A percentile compares a stretch with the other conserved stretches of the same genome.
Conservation (phyloP, 768 basidiomycete species). For the Pleurotus giganteus region DNA sequence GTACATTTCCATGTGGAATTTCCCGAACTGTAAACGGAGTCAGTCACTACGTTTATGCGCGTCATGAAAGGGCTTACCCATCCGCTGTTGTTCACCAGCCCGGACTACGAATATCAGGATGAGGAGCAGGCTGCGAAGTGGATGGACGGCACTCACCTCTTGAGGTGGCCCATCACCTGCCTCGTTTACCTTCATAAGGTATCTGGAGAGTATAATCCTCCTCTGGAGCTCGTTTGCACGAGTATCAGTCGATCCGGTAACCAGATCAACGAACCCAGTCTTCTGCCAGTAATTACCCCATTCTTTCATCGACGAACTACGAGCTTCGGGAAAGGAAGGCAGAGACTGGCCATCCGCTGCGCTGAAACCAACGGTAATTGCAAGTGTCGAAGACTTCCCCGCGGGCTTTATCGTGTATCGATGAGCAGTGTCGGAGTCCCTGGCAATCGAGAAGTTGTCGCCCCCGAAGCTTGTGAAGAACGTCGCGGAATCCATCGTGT, state of each 20-base stretch:
- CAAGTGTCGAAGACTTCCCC: constrained; percentile 23
- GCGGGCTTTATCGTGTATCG: constrained; percentile 44
- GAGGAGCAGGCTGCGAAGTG: constrained; percentile 3
- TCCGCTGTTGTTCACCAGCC: constrained; percentile 52
- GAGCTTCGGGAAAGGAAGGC: constrained; percentile 23
- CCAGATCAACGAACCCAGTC: constrained; percentile 51
- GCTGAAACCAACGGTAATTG: constrained; percentile 35
- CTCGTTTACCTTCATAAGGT: constrained; percentile 58
- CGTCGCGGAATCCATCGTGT: constrained; percentile 36
- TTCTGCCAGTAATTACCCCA: constrained; percentile 50
- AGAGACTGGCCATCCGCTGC: constrained; percentile 14
- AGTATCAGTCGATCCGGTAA: constrained; percentile 45
- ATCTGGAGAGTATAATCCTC: constrained; percentile 53
- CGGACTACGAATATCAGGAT: constrained; percentile 34
- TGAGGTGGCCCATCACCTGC: constrained; percentile 56
- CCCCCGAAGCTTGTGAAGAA: constrained; percentile 45
- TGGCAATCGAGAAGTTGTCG: constrained; percentile 33
- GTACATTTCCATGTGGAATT: constrained; percentile 57
- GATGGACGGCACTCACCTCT: constrained; percentile 37
- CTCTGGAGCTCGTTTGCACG: constrained; percentile 56
- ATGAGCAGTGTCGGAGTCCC: constrained; percentile 42
- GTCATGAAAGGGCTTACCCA: constrained; percentile 38
- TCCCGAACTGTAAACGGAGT: constrained; percentile 33
- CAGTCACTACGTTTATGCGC: background rate
- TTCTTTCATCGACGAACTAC: constrained; percentile 29